A percentile compares a stretch with the other conserved stretches of the same genome.
phyloP scores from a whole-genome alignment of 2,329 filamentous ascomycete species.

The Apiospora hydei region DNA sequence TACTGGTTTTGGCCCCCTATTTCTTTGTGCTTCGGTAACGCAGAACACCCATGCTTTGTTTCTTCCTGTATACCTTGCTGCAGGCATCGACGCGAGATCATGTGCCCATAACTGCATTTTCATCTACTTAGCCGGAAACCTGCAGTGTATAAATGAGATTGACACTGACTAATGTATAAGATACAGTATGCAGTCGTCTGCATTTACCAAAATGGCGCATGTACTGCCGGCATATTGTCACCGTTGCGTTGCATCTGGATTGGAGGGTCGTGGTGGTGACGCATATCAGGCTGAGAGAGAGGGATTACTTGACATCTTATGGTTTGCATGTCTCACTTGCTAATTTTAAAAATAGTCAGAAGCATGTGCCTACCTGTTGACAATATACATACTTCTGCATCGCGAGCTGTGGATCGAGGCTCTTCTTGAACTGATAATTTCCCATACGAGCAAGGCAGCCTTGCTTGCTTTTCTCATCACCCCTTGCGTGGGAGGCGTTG shows the following conservation, averaged over 20 bases:
- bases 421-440: not conserved
- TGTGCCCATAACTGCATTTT: not conserved
- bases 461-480: not conserved
- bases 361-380: not conserved
- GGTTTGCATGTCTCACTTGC: not conserved
- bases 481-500: conserved; percentile 10
- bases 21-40: not conserved
- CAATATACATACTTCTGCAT: not conserved
- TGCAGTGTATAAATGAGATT: not conserved
- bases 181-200: not conserved
- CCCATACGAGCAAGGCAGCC: not conserved
- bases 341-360: conserved; percentile 1
- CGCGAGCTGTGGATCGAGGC: not conserved
- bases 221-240: not conserved
- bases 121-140: not conserved
- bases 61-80: not conserved
- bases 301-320: not conserved
- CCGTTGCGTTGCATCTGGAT: not conserved
- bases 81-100: not conserved
- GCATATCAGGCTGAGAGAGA: not conserved
- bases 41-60: not conserved
- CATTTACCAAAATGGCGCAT: not conserved
- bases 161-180: not conserved
- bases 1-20: not conserved
- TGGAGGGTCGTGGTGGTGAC: not conserved